Evolutionary conservation across 225 moss, liverwort and hornwort genomes (phyloP), one percentile per base, ranked within the genome.

Genomic region (Asterella californica): DNA sequence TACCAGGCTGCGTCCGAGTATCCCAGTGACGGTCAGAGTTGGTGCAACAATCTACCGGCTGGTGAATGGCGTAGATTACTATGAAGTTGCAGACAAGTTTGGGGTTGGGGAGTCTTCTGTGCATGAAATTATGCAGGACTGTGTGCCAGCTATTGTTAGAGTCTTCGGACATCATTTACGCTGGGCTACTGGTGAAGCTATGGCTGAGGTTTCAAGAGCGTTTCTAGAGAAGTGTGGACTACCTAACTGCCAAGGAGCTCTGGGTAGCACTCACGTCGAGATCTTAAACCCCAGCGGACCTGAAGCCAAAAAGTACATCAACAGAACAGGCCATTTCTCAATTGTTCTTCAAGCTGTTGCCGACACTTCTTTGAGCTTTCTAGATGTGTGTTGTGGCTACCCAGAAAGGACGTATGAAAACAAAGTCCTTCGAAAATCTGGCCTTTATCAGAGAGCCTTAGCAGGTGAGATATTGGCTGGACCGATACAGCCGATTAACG

Each of bases 41-140:
- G 78, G 78, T 29, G 78, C 65, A 46, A 78, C 78, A 11, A 68
- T 79, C 38, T 79, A 70, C 42, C 69, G 79, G 9, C 42, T 79
- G 70, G 69, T 79, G 33, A 79, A 79, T 70, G 69, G 79, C 34
- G 79, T 70, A 18, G 79, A 79, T 30, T 79, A 79, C 24, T 79
- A 53, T 18, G 79, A 79, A 68, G 79, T 79, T 21, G 79, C 79
- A 11, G 69, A 79, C 53, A 79, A 79, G 69, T 79, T 79, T 36
- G 79, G 79, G 10, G 79, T 79, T 0, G 69, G 79, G 36, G 79
- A 79, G 70, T 68, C 79, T 9, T 79, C 79, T 6, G 79, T 79
- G 53, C 69, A 79, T 53, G 79, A 79, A 53, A 79, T 79, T n/a
- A 52, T 79, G 79, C 79, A 79, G 69, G 79, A 79, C 15, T 79